phyloP scores from a whole-genome alignment of 805 yeast species.

The Pichia manshurica region DNA sequence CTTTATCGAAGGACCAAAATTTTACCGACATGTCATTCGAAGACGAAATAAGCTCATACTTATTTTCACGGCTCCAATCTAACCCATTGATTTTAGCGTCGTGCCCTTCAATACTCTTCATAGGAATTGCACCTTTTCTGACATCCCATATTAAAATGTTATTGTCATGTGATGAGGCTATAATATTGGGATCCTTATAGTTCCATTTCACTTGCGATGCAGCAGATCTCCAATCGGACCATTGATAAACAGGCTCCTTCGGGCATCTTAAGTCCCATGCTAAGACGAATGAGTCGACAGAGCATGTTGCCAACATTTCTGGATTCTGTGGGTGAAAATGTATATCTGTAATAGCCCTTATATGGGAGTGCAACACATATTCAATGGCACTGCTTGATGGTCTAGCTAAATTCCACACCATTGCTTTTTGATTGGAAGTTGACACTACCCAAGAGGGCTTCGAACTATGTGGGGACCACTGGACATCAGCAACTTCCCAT shows the following conservation, averaged over 20 bases:
- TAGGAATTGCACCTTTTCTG: conserved; percentile 73
- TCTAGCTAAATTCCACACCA: conserved; percentile 85
- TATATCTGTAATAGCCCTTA: conserved; percentile 92
- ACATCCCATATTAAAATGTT: conserved; percentile 82
- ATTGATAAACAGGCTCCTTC: conserved; percentile 60
- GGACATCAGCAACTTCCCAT: conserved; percentile 99
- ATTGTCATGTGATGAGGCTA: conserved; percentile 85
- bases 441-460: conserved; percentile 90
- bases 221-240: conserved; percentile 94
- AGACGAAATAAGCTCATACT: conserved; percentile 65
- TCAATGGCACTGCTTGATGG: conserved; percentile 64
- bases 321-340: conserved; percentile 87
- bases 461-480: conserved; percentile 89
- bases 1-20: conserved; percentile 63
- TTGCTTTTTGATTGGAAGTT: conserved; percentile 90
- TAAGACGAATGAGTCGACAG: conserved; percentile 81
- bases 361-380: conserved; percentile 82
- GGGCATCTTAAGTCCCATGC: conserved; percentile 92
- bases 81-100: conserved; percentile 83
- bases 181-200: conserved; percentile 60
- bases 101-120: conserved; percentile 67
- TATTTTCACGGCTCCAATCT: conserved; percentile 64
- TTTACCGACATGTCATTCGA: conserved; percentile 83
- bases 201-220: conserved; percentile 97
- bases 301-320: conserved; percentile 84